Evolutionary conservation across 495 filamentous ascomycete species (phyloP), one percentile per base, ranked within the genome.

Genomic region (Daldinia decipiens): DNA sequence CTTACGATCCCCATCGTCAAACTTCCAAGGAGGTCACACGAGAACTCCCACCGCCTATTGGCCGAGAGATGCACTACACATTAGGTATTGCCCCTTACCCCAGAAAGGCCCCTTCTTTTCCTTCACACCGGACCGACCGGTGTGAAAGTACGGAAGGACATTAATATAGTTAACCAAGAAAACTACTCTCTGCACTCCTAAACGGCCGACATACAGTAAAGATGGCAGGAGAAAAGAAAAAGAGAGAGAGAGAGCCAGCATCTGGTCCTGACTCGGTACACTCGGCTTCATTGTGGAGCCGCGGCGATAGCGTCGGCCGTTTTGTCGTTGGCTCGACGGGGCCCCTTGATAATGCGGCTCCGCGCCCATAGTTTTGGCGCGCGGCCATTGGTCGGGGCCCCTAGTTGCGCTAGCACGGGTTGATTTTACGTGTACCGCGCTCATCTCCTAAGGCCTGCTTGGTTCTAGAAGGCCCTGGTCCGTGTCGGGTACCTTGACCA

Each of bases 231-330:
- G 51, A 53, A 24, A 32, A 11, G 3, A 31, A 5, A 13, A 13
- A n/a, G 27, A 63, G 45, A 39, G 27, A 13, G 31, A 19, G 50
- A 34, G 24, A 61, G 9, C 34, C 4, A 21, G 19, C 45, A 7
- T 54, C 27, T 68, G 64, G 54, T 53, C 31, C 36, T 68, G 39
- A 72, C 59, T 72, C 64, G 69, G 64, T 67, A 66, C 21, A 38
- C 17, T 72, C 70, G 70, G 70, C 70, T 68, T 62, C 59, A 73
- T 73, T 73, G 70, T 73, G 70, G 70, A 62, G 56, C 51, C 19
- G 45, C 70, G 70, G 70, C 61, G 65, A 73, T 73, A 68, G 70
- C 65, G 70, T 73, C 70, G 70, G 70, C 56, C 70, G 70, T 73
- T 73, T 68, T 68, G 70, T 66, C 51, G 70, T 65, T 73, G 70